Evolutionary conservation across 169 alveolate genomes (phyloP).

Genomic region (Amoebophrya sp.): DNA sequence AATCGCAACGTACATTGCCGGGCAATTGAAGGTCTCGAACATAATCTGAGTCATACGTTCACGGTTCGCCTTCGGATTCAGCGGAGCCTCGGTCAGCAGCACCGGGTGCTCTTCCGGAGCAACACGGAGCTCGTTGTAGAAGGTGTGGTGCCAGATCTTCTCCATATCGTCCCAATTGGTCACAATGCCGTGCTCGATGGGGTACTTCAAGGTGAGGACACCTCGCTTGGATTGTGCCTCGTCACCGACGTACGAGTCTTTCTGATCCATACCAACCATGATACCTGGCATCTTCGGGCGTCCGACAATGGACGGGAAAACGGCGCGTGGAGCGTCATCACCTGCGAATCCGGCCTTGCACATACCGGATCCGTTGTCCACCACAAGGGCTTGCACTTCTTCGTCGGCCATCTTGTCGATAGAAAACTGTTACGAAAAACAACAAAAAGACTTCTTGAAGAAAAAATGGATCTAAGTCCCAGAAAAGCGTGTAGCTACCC

Average conservation of each 20-base stretch:
- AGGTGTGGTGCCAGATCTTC: constrained; percentile 88
- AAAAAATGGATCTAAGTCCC: too few relatives aligned
- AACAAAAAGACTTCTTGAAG: too few relatives aligned
- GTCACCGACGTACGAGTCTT: constrained; percentile 94
- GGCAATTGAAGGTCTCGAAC: constrained; percentile 96
- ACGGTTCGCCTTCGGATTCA: constrained; percentile 92
- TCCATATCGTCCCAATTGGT: constrained; percentile 98
- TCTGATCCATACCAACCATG: constrained; percentile 95
- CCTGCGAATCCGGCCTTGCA: constrained; percentile 99
- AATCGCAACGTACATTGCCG: constrained; percentile 90
- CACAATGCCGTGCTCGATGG: constrained; percentile 97
- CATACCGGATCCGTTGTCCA: constrained; percentile 98
- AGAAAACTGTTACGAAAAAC: too few relatives aligned
- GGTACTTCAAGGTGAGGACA: constrained; percentile 89
- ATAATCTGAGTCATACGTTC: constrained; percentile 91
- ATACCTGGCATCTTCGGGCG: constrained; percentile 80
- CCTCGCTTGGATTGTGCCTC: constrained; percentile 98
- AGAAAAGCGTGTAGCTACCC: too few relatives aligned
- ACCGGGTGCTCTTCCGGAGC: constrained; percentile 94
- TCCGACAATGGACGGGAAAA: constrained; percentile 97
- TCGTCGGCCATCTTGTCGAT: neutral
- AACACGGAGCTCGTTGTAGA: constrained; percentile 90
- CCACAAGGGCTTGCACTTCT: constrained; percentile 63
- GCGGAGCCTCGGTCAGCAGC: constrained; percentile 93
- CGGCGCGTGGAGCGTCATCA: constrained; percentile 97